Percentiles rank a stretch among this genome's conserved stretches.
Evolutionary conservation across 2,329 filamentous ascomycete species (phyloP).

Genomic region (Trichophaea hybrida): DNA sequence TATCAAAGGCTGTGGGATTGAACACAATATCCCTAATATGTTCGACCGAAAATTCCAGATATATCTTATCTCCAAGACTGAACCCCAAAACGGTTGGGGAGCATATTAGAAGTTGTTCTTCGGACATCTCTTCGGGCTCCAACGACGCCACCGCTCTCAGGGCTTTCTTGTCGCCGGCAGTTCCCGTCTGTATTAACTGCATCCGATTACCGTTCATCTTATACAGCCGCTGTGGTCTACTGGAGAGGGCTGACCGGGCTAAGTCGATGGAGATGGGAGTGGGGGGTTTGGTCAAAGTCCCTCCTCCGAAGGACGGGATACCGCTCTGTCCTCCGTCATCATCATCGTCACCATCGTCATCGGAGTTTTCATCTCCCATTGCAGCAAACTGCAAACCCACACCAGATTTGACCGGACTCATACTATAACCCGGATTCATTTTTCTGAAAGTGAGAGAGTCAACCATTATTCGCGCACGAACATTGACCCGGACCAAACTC

Average conservation of each 20-base stretch:
- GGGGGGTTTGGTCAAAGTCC: not conserved
- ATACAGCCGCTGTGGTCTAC: not conserved
- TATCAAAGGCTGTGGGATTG: slow-evolving; percentile 72
- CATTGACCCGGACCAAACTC: slow-evolving; percentile 60
- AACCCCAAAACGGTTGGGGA: slow-evolving; percentile 78
- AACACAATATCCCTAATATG: slow-evolving; percentile 67
- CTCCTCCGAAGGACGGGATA: not conserved
- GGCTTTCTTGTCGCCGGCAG: too few relatives aligned
- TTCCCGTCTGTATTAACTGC: not conserved
- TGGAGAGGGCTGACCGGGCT: not conserved
- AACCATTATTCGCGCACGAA: slow-evolving; percentile 78
- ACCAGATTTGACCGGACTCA: slow-evolving; percentile 56
- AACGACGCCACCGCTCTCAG: not conserved
- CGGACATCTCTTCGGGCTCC: slow-evolving; percentile 34
- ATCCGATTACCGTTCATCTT: not conserved
- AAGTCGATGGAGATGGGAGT: not conserved
- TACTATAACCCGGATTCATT: slow-evolving; percentile 72
- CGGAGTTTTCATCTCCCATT: slow-evolving; percentile 33
- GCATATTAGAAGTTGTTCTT: slow-evolving; percentile 71
- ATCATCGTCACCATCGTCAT: slow-evolving; percentile 18
- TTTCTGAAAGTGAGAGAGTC: slow-evolving; percentile 69
- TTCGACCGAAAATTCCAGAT: slow-evolving; percentile 59
- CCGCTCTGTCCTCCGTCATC: not conserved
- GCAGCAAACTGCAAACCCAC: slow-evolving; percentile 31
- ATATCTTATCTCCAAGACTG: slow-evolving; percentile 73